Evolutionary conservation across 2,329 filamentous ascomycete genomes (phyloP).

Genomic region (Aspergillus udagawae): DNA sequence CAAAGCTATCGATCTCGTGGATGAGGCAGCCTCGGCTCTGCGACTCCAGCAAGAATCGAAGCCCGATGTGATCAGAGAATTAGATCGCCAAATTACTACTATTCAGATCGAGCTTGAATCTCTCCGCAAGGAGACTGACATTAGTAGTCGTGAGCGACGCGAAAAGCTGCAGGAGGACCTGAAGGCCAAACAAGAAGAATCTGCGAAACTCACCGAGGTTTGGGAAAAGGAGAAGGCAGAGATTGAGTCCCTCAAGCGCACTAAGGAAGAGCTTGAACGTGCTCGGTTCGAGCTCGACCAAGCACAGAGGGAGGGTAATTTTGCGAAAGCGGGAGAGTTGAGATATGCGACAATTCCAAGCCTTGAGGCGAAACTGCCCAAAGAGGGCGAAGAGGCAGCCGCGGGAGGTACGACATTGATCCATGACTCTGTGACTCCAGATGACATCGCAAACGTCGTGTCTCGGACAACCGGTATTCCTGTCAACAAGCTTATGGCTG

Average conservation of each 20-base stretch:
- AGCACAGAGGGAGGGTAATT: constrained; percentile 83
- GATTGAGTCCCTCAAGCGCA: constrained; percentile 80
- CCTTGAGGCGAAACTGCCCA: constrained; percentile 73
- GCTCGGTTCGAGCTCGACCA: constrained; percentile 81
- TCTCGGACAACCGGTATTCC: constrained; percentile 90
- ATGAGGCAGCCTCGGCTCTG: constrained; percentile 87
- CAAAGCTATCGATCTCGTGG: constrained; percentile 95
- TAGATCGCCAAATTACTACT: constrained; percentile 94
- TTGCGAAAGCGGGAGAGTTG: constrained; percentile 83
- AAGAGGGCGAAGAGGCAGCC: constrained; percentile 57
- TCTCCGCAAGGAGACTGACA: constrained; percentile 86
- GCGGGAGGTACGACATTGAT: constrained; percentile 58
- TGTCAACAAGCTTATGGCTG: constrained; percentile 84
- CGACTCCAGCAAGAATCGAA: constrained; percentile 95
- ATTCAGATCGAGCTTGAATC: constrained; percentile 97
- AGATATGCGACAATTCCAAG: constrained; percentile 82
- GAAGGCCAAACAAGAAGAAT: constrained; percentile 72
- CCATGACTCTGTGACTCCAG: constrained; percentile 90
- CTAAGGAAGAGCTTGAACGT: constrained; percentile 82
- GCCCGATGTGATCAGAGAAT: constrained; percentile 84
- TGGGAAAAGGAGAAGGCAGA: constrained; percentile 90
- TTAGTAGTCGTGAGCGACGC: constrained; percentile 80
- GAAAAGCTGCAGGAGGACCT: constrained; percentile 79
- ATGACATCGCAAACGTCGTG: constrained; percentile 91
- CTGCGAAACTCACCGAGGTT: constrained; percentile 66